phyloP scores from a whole-genome alignment of 495 filamentous ascomycete species.

The Astrothelium subdiscretum region DNA sequence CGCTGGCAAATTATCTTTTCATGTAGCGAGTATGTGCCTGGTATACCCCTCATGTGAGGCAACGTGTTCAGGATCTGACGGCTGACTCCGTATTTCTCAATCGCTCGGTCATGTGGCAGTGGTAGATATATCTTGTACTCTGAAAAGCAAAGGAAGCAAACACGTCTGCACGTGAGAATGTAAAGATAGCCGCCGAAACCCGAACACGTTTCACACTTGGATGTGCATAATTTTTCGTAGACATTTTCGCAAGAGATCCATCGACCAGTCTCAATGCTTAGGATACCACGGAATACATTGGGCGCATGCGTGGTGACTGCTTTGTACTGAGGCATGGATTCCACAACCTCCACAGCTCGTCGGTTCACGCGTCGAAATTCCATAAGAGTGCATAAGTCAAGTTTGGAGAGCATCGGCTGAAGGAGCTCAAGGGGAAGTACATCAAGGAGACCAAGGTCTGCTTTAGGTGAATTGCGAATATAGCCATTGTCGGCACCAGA shows the following conservation, averaged over 20 bases:
- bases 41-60: constrained; percentile 16
- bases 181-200: constrained; percentile 30
- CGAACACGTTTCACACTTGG: constrained; percentile 25
- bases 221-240: constrained; percentile 25
- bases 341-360: constrained; percentile 11
- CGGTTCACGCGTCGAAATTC: constrained; percentile 20
- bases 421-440: constrained; percentile 21
- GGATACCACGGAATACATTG: constrained; percentile 18
- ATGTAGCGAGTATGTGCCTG: constrained; percentile 19
- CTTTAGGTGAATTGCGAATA: background rate
- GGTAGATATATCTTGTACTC: constrained; percentile 19
- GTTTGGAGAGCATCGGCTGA: constrained; percentile 11
- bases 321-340: constrained; percentile 19
- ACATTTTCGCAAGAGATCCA: constrained; percentile 23
- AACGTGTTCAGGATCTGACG: constrained; percentile 9
- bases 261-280: constrained; percentile 20
- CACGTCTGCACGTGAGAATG: constrained; percentile 27
- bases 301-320: constrained; percentile 12
- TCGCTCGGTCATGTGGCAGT: constrained; percentile 8
- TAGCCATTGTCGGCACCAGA: too few species aligned
- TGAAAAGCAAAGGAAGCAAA: constrained; percentile 31
- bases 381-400: constrained; percentile 19
- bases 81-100: constrained; percentile 18
- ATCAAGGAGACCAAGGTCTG: constrained; percentile 16
- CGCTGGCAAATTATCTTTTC: constrained; percentile 7